These are phyloP conservation scores for Ammopiptanthus mongolicus DNA, from an alignment of 306 rosid species.

Conservation along the genomic window DNA sequence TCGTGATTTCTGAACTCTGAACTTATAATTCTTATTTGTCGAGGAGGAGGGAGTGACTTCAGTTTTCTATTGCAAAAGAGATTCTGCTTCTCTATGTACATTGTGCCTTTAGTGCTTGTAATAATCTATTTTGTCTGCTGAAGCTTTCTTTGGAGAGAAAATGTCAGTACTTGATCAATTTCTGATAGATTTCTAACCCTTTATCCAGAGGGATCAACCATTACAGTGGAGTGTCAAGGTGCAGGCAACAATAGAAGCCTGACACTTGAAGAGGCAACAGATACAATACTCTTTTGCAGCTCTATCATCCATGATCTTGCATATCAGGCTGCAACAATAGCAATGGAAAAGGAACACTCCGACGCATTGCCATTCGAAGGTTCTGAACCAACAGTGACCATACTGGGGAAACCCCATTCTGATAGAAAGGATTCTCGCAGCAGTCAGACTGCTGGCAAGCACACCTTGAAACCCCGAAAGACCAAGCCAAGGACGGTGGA, in stretches of 20 bases:
- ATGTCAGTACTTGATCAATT: neutral
- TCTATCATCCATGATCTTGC: conserved; percentile 90
- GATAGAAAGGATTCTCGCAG: conserved; percentile 50
- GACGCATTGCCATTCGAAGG: conserved; percentile 50
- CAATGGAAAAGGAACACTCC: conserved; percentile 65
- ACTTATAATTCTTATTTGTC: neutral
- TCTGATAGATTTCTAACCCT: conserved; percentile 27
- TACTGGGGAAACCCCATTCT: conserved; percentile 59
- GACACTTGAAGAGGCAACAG: conserved; percentile 94
- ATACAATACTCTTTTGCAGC: conserved; percentile 90
- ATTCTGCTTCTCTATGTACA: neutral
- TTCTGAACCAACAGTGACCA: conserved; percentile 70
- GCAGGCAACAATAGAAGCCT: conserved; percentile 67
- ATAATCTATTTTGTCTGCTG: neutral
- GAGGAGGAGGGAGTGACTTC: neutral
- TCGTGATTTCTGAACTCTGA: neutral
- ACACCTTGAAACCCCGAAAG: conserved; percentile 51
- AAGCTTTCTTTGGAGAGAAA: conserved; percentile 17
- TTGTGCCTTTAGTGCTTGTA: neutral
- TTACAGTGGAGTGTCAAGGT: conserved; percentile 63
- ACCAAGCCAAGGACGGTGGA: conserved; percentile 47
- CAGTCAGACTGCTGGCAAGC: conserved; percentile 41
- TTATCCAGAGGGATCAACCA: conserved; percentile 65
- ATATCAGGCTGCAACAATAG: conserved; percentile 74
- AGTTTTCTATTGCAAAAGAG: neutral